These are phyloP conservation scores for Westerdykella sp. DNA, from an alignment of 2,329 filamentous ascomycete species.

Conservation along the genomic window DNA sequence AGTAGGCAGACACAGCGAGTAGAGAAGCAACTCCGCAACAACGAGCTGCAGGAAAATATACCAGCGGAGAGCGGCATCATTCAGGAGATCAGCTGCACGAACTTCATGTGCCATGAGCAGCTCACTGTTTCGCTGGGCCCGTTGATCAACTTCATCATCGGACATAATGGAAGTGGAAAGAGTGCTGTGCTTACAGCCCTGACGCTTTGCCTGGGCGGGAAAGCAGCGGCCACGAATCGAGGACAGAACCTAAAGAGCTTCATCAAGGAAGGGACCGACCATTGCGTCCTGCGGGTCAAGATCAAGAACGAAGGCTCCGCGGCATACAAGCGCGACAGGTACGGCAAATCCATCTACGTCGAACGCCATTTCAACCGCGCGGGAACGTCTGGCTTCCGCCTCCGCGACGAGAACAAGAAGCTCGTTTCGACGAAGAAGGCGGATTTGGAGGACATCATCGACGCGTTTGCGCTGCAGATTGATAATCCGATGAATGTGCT, in stretches of 20 bases:
- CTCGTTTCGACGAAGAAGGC: slow-evolving; percentile 75
- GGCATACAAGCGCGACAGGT: slow-evolving; percentile 76
- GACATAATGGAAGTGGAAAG: slow-evolving; percentile 96
- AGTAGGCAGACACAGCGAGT: slow-evolving; percentile 27
- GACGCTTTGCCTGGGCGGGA: slow-evolving; percentile 89
- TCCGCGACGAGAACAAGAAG: slow-evolving; percentile 66
- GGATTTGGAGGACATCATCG: slow-evolving; percentile 87
- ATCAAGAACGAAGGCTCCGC: slow-evolving; percentile 86
- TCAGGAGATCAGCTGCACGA: slow-evolving; percentile 76
- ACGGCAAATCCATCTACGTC: slow-evolving; percentile 79
- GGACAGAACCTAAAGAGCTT: slow-evolving; percentile 83
- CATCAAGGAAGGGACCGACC: slow-evolving; percentile 81
- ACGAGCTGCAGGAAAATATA: slow-evolving; percentile 48
- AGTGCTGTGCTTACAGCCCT: slow-evolving; percentile 91
- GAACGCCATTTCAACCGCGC: slow-evolving; percentile 77
- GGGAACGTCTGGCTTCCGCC: slow-evolving; percentile 75
- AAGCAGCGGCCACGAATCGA: slow-evolving; percentile 86
- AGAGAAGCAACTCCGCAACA: slow-evolving; percentile 17
- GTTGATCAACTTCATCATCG: slow-evolving; percentile 95
- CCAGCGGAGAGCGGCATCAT: slow-evolving; percentile 81
- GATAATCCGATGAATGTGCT: slow-evolving; percentile 96
- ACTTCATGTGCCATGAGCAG: slow-evolving; percentile 93
- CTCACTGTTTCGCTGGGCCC: slow-evolving; percentile 82
- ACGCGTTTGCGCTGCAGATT: slow-evolving; percentile 88
- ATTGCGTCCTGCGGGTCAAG: slow-evolving; percentile 66